Conservation (phyloP, 2,329 filamentous ascomycete species). For the Fusarium citri region DNA sequence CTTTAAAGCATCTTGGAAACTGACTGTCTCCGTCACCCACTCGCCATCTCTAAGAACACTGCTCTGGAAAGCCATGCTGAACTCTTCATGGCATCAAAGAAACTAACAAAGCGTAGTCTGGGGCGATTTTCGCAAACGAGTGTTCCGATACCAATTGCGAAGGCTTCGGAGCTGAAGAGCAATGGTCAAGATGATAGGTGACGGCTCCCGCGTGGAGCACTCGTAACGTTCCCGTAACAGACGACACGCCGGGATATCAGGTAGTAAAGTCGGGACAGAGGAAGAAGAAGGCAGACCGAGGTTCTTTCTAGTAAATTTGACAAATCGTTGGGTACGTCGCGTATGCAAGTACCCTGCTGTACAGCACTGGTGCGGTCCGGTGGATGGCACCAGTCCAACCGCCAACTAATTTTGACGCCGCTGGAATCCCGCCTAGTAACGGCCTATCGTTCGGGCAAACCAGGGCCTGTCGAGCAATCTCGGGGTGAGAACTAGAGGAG, state of each 20-base stretch:
- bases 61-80: conserved; percentile 62
- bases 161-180: not conserved
- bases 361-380: conserved; percentile 7
- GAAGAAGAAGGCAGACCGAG: not conserved
- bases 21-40: conserved; percentile 67
- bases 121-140: not conserved
- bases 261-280: not conserved
- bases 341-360: not conserved
- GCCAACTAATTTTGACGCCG: conserved; percentile 10
- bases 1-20: conserved; percentile 57
- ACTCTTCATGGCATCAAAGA: conserved; percentile 40
- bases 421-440: conserved; percentile 5
- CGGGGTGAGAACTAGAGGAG: not conserved
- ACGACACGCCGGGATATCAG: conserved; percentile 5
- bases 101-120: not conserved
- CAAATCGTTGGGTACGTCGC: conserved; percentile 6
- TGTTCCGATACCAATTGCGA: not conserved
- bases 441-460: conserved; percentile 9
- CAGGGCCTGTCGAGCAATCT: not conserved
- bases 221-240: conserved; percentile 1
- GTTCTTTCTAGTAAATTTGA: not conserved
- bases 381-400: conserved; percentile 15
- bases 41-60: conserved; percentile 65
- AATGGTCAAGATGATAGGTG: not conserved
- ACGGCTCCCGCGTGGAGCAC: conserved; percentile 5